Evolutionary conservation across 352 stramenopile genomes (phyloP).

Genomic region (Phytophthora uliginosa): DNA sequence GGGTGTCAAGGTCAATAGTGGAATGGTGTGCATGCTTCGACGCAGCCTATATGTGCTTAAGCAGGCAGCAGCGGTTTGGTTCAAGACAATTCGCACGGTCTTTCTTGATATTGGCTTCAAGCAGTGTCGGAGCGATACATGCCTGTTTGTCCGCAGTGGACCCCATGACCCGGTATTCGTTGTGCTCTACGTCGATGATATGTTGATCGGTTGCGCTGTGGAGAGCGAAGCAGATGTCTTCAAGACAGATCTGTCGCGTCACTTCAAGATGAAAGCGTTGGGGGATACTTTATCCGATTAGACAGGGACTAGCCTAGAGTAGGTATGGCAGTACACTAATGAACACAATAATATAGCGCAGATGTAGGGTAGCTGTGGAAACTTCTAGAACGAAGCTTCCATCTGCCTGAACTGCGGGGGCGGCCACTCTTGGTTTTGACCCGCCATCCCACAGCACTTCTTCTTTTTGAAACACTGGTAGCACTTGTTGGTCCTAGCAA

Average conservation of each 20-base stretch:
- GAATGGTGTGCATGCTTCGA: constrained; percentile 30
- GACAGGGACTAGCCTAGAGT: no score
- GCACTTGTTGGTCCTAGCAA: no score
- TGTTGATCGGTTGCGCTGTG: not conserved
- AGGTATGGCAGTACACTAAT: no score
- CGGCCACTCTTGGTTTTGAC: no score
- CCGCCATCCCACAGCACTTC: no score
- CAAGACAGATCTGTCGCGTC: not conserved
- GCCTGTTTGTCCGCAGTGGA: constrained; percentile 10
- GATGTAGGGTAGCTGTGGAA: no score
- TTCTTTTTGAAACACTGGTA: no score
- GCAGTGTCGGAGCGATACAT: constrained; percentile 9
- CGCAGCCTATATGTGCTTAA: constrained; percentile 48
- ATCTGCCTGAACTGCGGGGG: no score
- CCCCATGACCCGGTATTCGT: constrained; percentile 6
- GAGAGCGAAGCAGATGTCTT: not conserved
- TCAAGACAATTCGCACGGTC: constrained; percentile 26
- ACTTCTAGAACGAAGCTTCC: no score
- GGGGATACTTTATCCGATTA: no score
- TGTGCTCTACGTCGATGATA: constrained; percentile 22
- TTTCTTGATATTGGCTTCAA: constrained; percentile 12
- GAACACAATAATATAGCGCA: no score
- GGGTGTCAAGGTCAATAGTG: constrained; percentile 7
- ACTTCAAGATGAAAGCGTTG: not conserved
- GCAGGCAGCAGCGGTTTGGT: constrained; percentile 40